Conservation (phyloP, 2,329 filamentous ascomycete genomes). For the Phialocephala sp. region DNA sequence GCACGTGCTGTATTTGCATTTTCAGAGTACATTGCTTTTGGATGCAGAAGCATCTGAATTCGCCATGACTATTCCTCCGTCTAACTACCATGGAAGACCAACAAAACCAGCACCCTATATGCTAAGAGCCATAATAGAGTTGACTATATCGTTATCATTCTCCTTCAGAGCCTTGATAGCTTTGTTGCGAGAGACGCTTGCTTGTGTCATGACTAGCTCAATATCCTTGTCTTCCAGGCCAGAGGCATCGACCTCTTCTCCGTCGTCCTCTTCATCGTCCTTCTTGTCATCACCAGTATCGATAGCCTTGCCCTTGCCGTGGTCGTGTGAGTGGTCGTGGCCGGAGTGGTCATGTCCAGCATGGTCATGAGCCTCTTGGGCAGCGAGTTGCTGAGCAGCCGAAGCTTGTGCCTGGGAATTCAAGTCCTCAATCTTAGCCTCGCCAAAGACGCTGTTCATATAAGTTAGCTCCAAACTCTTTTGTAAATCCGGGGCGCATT, state of each 20-base stretch:
- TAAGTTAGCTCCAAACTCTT: conserved; percentile 23
- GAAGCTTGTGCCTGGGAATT: conserved; percentile 98
- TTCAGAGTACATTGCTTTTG: conserved; percentile 21
- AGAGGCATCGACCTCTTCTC: conserved; percentile 91
- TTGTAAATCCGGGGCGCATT: conserved; percentile 17
- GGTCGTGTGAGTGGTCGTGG: conserved; percentile 75
- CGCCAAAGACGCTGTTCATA: conserved; percentile 85
- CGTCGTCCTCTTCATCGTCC: conserved; percentile 84
- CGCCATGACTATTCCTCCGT: conserved; percentile 10
- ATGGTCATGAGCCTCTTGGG: conserved; percentile 58
- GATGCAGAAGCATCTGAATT: conserved; percentile 11
- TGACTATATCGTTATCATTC: conserved; percentile 99
- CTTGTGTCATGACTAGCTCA: conserved; percentile 98
- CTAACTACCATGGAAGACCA: conserved; percentile 17
- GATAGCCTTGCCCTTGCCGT: conserved; percentile 67
- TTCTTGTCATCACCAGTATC: conserved; percentile 74
- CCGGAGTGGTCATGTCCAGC: conserved; percentile 61
- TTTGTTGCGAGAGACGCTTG: conserved; percentile 96
- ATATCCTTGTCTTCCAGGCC: conserved; percentile 99
- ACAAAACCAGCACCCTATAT: conserved; percentile 57
- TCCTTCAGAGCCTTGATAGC: conserved; percentile 98
- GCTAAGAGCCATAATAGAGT: conserved; percentile 99
- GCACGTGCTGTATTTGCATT: conserved; percentile 3
- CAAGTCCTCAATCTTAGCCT: conserved; percentile 99
- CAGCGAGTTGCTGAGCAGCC: conserved; percentile 92